Conservation (phyloP, 2,329 filamentous ascomycete genomes). For the Nectriaceae sp. region DNA sequence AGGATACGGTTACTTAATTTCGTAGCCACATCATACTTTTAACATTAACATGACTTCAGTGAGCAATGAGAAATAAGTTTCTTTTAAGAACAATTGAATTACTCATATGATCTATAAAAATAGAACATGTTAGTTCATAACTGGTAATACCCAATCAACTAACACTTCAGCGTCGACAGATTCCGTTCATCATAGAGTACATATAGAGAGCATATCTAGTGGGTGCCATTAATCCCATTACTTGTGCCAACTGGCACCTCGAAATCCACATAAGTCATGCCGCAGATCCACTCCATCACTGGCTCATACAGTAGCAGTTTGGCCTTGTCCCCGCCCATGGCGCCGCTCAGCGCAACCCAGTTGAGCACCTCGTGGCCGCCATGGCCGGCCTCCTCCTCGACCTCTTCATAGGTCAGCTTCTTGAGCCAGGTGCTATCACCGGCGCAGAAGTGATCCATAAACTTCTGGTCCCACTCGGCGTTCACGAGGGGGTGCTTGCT, state of each 20-base stretch:
- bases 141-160: no score
- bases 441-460: slow-evolving; percentile 23
- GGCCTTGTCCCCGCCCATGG: background rate
- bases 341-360: background rate
- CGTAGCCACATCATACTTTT: no score
- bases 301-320: background rate
- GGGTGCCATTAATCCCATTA: background rate
- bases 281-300: background rate
- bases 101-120: no score
- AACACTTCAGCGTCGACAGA: no score
- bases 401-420: background rate
- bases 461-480: slow-evolving; percentile 28
- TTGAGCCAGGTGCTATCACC: slow-evolving; percentile 14
- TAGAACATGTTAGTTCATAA: no score
- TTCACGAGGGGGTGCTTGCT: slow-evolving; percentile 33
- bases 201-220: no score
- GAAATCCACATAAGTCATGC: background rate
- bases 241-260: background rate
- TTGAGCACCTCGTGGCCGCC: background rate
- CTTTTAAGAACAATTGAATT: no score
- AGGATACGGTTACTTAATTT: no score
- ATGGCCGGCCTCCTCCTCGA: background rate
- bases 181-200: no score
- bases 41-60: no score
- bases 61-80: no score